Evolutionary conservation across 163 green algal species (phyloP), one percentile per base, ranked within the genome.

Genomic region (Scenedesmus sp.): DNA sequence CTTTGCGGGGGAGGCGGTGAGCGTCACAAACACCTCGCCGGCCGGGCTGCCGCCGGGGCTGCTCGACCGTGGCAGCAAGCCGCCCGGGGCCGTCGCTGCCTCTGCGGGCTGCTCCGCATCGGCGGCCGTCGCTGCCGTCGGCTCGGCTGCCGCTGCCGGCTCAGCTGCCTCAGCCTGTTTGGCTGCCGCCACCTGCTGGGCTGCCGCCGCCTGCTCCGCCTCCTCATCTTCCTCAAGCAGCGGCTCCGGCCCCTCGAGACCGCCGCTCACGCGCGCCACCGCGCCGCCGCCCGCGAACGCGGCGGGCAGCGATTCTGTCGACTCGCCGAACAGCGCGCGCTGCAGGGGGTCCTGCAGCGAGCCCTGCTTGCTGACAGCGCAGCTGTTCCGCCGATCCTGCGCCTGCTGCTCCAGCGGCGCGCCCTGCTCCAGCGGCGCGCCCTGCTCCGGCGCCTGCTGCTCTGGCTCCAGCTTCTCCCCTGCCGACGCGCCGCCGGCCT

Each of bases 321-420:
- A 64, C 26, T 64, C 56, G 11, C 56, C 56, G 39, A 64, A 64
- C 4, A 64, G 56, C 24, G 56, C 56, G 36, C 63, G 66, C 33
- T 63, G 66, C n/a, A 63, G 56, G 15, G 3, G 36, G 14, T 71
- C 34, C 5, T 57, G n/a, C n/a, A n/a, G n/a, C n/a, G n/a, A n/a
- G n/a, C n/a, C n/a, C n/a, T n/a, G n/a, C n/a, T n/a, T n/a, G n/a
- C n/a, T n/a, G n/a, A n/a, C n/a, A n/a, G n/a, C n/a, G n/a, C n/a
- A n/a, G n/a, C n/a, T n/a, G n/a, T n/a, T n/a, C n/a, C n/a, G n/a
- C n/a, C n/a, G n/a, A n/a, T n/a, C n/a, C n/a, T n/a, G n/a, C n/a
- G n/a, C n/a, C n/a, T n/a, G n/a, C n/a, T n/a, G n/a, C n/a, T n/a
- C n/a, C n/a, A n/a, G n/a, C n/a, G n/a, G n/a, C n/a, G n/a, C n/a